Base-by-base conservation (phyloP, 495 filamentous ascomycete genomes). In the Bombardia bombarda region DNA sequence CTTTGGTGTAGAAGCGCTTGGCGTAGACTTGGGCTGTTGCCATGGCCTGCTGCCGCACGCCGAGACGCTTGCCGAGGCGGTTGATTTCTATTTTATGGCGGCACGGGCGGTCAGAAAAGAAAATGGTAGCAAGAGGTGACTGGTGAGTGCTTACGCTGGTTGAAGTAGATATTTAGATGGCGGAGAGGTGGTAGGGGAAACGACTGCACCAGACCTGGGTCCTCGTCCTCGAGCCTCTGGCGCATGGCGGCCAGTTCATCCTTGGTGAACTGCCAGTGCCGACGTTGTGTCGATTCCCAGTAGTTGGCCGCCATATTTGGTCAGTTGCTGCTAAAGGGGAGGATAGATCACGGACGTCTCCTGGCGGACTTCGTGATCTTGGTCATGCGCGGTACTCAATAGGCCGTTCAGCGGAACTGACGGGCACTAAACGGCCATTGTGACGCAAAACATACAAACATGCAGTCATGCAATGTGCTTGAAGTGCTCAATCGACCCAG, bases 21-120 rank as follows among this genome's bases (percentile, higher is more conserved):
- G 95, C 69, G 66, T 96, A 98, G 53, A 95, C 70, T 58, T 95
- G 92, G 24, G 93, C 90, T 0, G 92, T 98, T 19, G 93, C 93
- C 49, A 97, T 77, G 38, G 85, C 84, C 67, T 96, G 90, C 60
- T 97, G 93, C 47, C 88, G 78, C 37, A 90, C 75, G 49, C 83
- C 79, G 45, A 87, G 80, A 45, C 88, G 82, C 52, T 76, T 77
- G 31, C 84, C 87, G 49, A 97, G 74, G 49, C 86, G 83, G 55
- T 73, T 77, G 45, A 96, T 72, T 59, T 95, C 89, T 90, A 55
- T 43, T n/a, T n/a, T n/a, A n/a, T n/a, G 22, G 33, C 22, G 25
- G 22, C 2, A 13, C 17, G 14, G 13, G 40, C 16, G 38, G 26
- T 35, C 19, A 25, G 30, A 9, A 3, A 7, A 2, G 30, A 10